Percentiles rank a stretch among this genome's conserved stretches.
Evolutionary conservation across 352 stramenopile genomes (phyloP).

Genomic region (Stephanocyclus meneghinianus): DNA sequence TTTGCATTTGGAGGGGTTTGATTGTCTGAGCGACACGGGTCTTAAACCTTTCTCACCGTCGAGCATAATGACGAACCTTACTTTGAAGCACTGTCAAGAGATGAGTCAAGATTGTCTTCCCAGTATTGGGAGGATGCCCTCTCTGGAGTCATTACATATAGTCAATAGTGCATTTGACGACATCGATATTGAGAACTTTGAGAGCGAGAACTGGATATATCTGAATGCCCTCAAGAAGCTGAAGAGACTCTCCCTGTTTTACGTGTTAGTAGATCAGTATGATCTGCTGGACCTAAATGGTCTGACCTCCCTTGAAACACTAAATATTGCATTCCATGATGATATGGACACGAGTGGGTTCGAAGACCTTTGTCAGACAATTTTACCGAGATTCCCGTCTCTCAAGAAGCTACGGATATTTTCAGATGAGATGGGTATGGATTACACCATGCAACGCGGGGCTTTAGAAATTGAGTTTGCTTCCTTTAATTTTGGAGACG

Average conservation of each 20-base stretch:
- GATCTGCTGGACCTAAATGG: conserved; percentile 35
- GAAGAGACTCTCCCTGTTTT: conserved; percentile 43
- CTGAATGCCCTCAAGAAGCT: conserved; percentile 33
- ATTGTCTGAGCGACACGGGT: conserved; percentile 29
- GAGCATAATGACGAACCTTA: conserved; percentile 18
- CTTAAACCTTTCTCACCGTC: conserved; percentile 27
- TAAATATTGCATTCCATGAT: conserved; percentile 49
- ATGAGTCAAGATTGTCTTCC: conserved; percentile 29
- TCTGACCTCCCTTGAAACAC: conserved; percentile 35
- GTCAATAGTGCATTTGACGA: conserved; percentile 35
- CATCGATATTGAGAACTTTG: conserved; percentile 28
- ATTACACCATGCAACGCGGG: conserved; percentile 17
- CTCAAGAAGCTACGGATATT: conserved; percentile 46
- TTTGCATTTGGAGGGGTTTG: conserved; percentile 52
- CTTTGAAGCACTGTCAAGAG: conserved; percentile 52
- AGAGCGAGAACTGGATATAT: conserved; percentile 24
- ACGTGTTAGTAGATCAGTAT: conserved; percentile 31
- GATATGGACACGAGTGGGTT: conserved; percentile 21
- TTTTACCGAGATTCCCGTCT: conserved; percentile 28
- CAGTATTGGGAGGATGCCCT: conserved; percentile 36
- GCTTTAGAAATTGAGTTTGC: conserved; percentile 41
- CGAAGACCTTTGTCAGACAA: conserved; percentile 26
- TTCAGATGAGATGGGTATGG: conserved; percentile 34
- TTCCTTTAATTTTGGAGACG: conserved; percentile 37
- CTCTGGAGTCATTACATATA: conserved; percentile 41